These are phyloP conservation scores for Falciphora oryzae DNA, from an alignment of 2,329 filamentous ascomycete genomes.

Conservation along the genomic window DNA sequence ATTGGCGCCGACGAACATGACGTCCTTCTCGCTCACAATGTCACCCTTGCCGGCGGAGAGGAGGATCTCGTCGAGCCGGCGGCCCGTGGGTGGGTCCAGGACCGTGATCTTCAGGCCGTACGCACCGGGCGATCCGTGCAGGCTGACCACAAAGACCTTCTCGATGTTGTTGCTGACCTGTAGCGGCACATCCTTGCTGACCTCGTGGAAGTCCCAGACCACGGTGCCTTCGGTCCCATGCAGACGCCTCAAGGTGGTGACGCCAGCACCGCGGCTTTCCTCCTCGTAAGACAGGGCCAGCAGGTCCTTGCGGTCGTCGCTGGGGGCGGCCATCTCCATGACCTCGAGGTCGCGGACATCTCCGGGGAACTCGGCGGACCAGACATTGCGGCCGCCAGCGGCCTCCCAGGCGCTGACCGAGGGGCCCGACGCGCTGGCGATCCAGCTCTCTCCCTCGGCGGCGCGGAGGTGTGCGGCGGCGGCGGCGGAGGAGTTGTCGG, in stretches of 20 bases:
- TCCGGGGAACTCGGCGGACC: constrained; percentile 60
- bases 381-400: constrained; percentile 70
- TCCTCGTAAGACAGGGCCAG: constrained; percentile 61
- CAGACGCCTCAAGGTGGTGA: constrained; percentile 61
- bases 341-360: constrained; percentile 67
- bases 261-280: constrained; percentile 23
- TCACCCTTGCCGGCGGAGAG: constrained; percentile 67
- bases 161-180: constrained; percentile 66
- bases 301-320: constrained; percentile 58
- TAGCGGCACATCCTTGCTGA: constrained; percentile 61
- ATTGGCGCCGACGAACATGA: constrained; percentile 71
- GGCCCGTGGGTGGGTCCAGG: constrained; percentile 68
- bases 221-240: constrained; percentile 66
- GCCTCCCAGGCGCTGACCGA: constrained; percentile 79
- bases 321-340: constrained; percentile 59
- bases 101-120: constrained; percentile 72
- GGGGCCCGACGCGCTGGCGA: constrained; percentile 67
- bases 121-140: constrained; percentile 64
- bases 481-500: not conserved
- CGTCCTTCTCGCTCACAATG: constrained; percentile 55
- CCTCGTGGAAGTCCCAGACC: constrained; percentile 73
- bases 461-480: constrained; percentile 56
- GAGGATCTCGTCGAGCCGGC: constrained; percentile 63
- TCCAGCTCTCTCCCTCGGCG: constrained; percentile 71
- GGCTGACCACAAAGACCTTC: constrained; percentile 69